A percentile compares a stretch with the other conserved stretches of the same genome.
phyloP scores from a whole-genome alignment of 192 early-diverging fungal genomes.

The Haplosporangium gracile region DNA sequence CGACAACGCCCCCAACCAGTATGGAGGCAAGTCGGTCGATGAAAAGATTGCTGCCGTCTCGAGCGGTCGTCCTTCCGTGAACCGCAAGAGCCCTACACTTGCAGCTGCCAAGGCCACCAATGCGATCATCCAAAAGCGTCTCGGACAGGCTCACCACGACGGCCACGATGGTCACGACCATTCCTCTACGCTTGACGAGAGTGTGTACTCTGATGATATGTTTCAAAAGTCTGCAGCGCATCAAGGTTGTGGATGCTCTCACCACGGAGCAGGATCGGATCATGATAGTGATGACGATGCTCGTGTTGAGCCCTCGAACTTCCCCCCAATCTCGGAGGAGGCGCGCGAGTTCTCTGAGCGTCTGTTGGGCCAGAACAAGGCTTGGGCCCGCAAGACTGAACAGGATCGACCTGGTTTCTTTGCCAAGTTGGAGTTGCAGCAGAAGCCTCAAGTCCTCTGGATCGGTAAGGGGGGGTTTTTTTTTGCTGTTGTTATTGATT shows the following conservation, averaged over 20 bases:
- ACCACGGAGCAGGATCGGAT: background rate
- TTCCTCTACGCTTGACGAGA: background rate
- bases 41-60: slow-evolving; percentile 27
- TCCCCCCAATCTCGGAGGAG: slow-evolving; percentile 46
- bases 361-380: slow-evolving; percentile 69
- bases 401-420: slow-evolving; percentile 79
- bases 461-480: slow-evolving; percentile 76
- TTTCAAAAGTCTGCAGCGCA: background rate
- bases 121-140: slow-evolving; percentile 30
- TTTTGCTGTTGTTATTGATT: background rate
- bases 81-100: slow-evolving; percentile 25
- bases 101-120: slow-evolving; percentile 25
- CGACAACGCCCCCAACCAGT: background rate
- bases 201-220: background rate
- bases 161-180: background rate
- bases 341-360: slow-evolving; percentile 39
- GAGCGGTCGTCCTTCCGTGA: background rate
- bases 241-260: slow-evolving; percentile 7
- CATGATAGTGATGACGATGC: background rate
- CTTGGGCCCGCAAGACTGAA: slow-evolving; percentile 71
- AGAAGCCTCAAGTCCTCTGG: slow-evolving; percentile 90
- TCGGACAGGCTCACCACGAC: slow-evolving; percentile 1
- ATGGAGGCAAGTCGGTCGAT: slow-evolving; percentile 11
- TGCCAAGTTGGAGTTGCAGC: slow-evolving; percentile 75
- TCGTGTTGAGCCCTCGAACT: background rate